These are phyloP conservation scores for Sphaerostilbella broomeana DNA, from an alignment of 2,329 filamentous ascomycete species.

Conservation along the genomic window DNA sequence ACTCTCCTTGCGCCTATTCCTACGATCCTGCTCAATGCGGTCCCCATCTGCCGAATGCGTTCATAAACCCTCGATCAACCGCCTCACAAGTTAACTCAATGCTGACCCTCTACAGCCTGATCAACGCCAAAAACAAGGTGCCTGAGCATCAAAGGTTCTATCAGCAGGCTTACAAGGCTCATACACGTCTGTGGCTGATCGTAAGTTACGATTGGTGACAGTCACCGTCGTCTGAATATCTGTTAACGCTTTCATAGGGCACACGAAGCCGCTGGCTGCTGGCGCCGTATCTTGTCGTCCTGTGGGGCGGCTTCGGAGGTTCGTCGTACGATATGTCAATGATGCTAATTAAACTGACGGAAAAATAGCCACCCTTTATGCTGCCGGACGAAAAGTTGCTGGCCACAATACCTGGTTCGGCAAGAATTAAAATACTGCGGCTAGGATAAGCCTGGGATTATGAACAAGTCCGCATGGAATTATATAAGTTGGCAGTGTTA, in stretches of 20 bases:
- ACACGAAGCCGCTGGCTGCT: constrained; percentile 59
- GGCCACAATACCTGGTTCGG: constrained; percentile 76
- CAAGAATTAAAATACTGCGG: constrained; percentile 37
- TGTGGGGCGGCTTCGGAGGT: constrained; percentile 59
- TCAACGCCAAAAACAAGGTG: constrained; percentile 72
- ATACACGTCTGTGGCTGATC: constrained; percentile 70
- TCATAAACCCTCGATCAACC: too few species aligned
- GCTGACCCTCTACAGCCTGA: constrained; percentile 38
- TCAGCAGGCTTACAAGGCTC: constrained; percentile 63
- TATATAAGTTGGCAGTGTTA: not conserved
- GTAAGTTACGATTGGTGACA: constrained; percentile 43
- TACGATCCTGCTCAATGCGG: constrained; percentile 4
- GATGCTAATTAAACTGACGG: constrained; percentile 17
- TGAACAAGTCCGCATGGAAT: not conserved
- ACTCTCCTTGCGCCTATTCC: not conserved
- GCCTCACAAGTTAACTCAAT: too few species aligned
- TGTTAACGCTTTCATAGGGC: constrained; percentile 39
- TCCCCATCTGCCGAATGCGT: not conserved
- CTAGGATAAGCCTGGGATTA: constrained; percentile 1
- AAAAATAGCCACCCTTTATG: constrained; percentile 54
- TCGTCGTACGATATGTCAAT: constrained; percentile 28
- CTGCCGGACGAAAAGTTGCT: constrained; percentile 64
- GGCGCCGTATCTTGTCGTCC: constrained; percentile 59
- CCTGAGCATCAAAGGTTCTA: constrained; percentile 68
- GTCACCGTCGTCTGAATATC: not conserved